These are phyloP conservation scores for Penicillium odoratum DNA, from an alignment of 495 filamentous ascomycete species.

Conservation along the genomic window DNA sequence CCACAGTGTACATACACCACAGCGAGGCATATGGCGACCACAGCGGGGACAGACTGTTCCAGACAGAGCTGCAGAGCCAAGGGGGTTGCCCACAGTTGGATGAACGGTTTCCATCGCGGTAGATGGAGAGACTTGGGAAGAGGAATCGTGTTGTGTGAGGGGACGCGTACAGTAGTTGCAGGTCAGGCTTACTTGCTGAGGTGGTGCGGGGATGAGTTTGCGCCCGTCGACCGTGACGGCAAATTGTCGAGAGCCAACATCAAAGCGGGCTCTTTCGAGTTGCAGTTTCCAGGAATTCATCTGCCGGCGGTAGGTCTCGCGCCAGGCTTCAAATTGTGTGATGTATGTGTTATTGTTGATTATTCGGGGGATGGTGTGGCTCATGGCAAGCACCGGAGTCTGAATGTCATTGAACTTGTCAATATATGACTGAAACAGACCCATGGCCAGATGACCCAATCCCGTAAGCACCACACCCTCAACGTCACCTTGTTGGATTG, in stretches of 20 bases:
- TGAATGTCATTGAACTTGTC: constrained; percentile 85
- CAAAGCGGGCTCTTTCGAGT: constrained; percentile 62
- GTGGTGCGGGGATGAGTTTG: constrained; percentile 62
- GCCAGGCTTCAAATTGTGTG: constrained; percentile 73
- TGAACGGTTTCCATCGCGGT: constrained; percentile 37
- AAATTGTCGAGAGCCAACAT: constrained; percentile 58
- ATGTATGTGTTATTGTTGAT: constrained; percentile 58
- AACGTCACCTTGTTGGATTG: constrained; percentile 74
- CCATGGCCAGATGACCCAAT: constrained; percentile 71
- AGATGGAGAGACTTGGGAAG: constrained; percentile 36
- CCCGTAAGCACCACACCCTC: constrained; percentile 89
- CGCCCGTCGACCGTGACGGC: constrained; percentile 62
- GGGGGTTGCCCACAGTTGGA: constrained; percentile 38
- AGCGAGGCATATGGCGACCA: constrained; percentile 83
- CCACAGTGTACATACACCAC: constrained; percentile 82
- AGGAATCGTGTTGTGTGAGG: constrained; percentile 45
- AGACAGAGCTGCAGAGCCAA: constrained; percentile 39
- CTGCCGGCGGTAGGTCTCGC: constrained; percentile 74
- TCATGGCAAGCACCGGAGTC: constrained; percentile 82
- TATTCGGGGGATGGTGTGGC: constrained; percentile 77
- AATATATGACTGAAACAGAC: constrained; percentile 86
- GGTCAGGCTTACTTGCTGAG: constrained; percentile 75
- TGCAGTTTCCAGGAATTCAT: constrained; percentile 76
- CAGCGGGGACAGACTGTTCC: constrained; percentile 78
- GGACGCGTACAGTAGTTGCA: constrained; percentile 78